Evolutionary conservation across 2,329 filamentous ascomycete species (phyloP).

Genomic region (Penicillium corylophilum): DNA sequence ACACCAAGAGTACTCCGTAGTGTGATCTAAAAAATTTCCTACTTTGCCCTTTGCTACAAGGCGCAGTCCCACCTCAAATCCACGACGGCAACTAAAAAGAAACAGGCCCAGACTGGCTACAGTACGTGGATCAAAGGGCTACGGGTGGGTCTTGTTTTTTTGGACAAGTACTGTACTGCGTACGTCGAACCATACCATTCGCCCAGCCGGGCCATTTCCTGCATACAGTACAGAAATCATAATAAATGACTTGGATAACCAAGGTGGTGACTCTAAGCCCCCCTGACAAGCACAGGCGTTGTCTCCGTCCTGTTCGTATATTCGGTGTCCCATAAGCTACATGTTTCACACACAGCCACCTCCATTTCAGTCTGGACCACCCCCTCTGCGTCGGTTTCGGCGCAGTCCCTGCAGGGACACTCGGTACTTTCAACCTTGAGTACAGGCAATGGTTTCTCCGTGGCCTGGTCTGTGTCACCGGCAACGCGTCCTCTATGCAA

Average conservation of each 20-base stretch:
- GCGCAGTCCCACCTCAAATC: neutral
- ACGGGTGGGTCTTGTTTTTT: neutral
- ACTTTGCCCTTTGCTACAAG: neutral
- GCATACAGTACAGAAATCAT: neutral
- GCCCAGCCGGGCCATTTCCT: neutral
- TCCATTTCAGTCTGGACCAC: neutral
- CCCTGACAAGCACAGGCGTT: neutral
- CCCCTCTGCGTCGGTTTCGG: neutral
- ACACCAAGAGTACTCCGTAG: neutral
- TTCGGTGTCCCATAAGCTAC: no score
- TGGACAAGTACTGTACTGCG: neutral
- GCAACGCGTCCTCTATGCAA: constrained; percentile 5
- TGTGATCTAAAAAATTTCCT: neutral
- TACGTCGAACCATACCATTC: neutral
- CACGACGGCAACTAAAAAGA: neutral
- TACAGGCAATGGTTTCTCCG: neutral
- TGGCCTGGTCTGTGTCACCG: constrained; percentile 1
- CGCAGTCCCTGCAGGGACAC: constrained; percentile 5
- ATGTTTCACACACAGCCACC: neutral
- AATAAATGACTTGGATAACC: neutral
- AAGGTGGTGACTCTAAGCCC: no score
- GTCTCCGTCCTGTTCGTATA: neutral
- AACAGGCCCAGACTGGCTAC: neutral
- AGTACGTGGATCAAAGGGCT: neutral
- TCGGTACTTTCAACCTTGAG: constrained; percentile 5